Evolutionary conservation across 495 filamentous ascomycete genomes (phyloP).

Genomic region (Lophiostoma macrostomum): DNA sequence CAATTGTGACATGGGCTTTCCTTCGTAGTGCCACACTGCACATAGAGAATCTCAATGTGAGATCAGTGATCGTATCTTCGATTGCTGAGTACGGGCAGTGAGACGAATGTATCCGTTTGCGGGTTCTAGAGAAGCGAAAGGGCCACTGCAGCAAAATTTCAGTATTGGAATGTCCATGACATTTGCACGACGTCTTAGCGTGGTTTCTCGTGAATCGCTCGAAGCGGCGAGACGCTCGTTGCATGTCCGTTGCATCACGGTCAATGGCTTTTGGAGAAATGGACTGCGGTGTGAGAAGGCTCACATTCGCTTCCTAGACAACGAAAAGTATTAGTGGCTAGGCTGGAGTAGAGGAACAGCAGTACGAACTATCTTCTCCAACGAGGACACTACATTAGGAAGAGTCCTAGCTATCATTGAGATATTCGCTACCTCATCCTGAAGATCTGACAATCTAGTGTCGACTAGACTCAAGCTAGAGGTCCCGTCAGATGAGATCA

Average conservation of each 20-base stretch:
- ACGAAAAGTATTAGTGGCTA: too few species aligned
- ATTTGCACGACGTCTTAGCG: not conserved
- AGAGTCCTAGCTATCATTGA: too few species aligned
- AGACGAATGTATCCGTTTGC: not conserved
- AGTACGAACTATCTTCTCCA: too few species aligned
- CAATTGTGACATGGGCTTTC: not conserved
- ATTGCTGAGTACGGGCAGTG: not conserved
- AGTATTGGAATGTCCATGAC: not conserved
- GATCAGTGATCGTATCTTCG: not conserved
- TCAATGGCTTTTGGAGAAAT: not conserved
- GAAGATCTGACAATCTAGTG: too few species aligned
- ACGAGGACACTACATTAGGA: too few species aligned
- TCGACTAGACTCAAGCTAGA: too few species aligned
- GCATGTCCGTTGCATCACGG: not conserved
- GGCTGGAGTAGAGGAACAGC: too few species aligned
- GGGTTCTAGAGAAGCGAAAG: not conserved
- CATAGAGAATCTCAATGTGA: not conserved
- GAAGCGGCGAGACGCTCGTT: not conserved
- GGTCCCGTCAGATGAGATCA: too few species aligned
- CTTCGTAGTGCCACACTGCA: conserved; percentile 4
- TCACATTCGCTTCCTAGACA: conserved; percentile 4
- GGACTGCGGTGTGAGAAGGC: not conserved
- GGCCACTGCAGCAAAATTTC: not conserved
- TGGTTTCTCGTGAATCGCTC: not conserved
- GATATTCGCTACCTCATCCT: too few species aligned